Percentiles rank a stretch among this genome's conserved stretches.
Conservation (phyloP, 306 rosid species). For the Cucurbita ficifolia region DNA sequence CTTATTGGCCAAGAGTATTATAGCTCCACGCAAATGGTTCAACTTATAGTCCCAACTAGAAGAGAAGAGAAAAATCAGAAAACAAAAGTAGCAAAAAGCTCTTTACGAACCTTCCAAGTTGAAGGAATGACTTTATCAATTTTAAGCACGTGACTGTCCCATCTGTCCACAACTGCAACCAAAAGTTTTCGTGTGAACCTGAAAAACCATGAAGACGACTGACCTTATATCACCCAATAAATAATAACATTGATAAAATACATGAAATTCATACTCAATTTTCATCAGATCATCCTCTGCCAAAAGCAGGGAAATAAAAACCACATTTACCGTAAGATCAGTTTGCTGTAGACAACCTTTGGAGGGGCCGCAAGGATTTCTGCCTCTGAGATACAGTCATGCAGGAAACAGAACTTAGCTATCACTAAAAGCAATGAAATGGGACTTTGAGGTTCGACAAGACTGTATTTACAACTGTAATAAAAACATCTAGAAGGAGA, state of each 20-base stretch:
- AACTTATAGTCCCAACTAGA: neutral
- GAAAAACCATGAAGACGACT: slow-evolving; percentile 13
- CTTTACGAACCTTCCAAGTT: slow-evolving; percentile 62
- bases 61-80: neutral
- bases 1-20: neutral
- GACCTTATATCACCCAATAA: neutral
- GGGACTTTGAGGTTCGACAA: neutral
- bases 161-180: slow-evolving; percentile 66
- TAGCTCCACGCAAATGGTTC: neutral
- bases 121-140: slow-evolving; percentile 65
- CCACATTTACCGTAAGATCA: slow-evolving; percentile 55
- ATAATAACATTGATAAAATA: neutral
- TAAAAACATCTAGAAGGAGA: neutral
- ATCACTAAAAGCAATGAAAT: neutral
- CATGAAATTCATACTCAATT: slow-evolving; percentile 1
- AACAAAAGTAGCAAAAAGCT: neutral
- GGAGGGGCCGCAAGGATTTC: slow-evolving; percentile 92
- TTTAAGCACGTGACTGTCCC: slow-evolving; percentile 56
- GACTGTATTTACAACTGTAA: neutral
- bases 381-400: slow-evolving; percentile 38
- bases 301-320: neutral
- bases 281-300: neutral
- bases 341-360: slow-evolving; percentile 76
- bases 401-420: neutral
- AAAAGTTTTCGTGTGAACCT: slow-evolving; percentile 73